Base-by-base conservation (phyloP, 805 yeast species). In the Myxozyma mucilagina region DNA sequence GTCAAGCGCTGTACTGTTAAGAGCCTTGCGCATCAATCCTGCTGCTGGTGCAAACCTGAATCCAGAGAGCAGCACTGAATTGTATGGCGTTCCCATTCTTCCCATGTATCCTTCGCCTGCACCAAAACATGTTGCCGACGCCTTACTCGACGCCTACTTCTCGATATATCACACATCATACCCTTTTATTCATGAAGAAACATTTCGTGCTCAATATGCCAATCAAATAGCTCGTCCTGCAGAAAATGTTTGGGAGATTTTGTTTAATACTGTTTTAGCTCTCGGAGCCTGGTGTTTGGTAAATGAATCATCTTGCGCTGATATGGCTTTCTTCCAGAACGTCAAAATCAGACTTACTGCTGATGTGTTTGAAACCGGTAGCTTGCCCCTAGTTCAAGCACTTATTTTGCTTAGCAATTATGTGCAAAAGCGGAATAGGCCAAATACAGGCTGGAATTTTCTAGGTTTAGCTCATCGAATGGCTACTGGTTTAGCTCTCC, bases 391-490 rank as follows among this genome's bases (percentile, higher is more conserved):
- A 35, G 75, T 85, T 9, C 80, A 80, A 50, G 80, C 86, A 1
- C 73, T 84, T 39, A 77, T 83, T 4, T 69, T 86, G 39, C 70
- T 87, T 54, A 80, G 87, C 59, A 82, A 82, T 64, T 87, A 85
- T 72, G 81, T 83, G 10, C 88, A 84, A 68, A 84, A 84, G 72
- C 77, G 87, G 53, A 83, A 85, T 67, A 84, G 83, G 66, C 86
- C 87, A 57, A 85, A 85, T 71, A 80, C 89, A 0, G 86, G 87
- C 29, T 86, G 89, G 87, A 83, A 83, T 67, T 84, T 82, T 64
- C 73, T 84, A 39, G 90, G 90, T 11, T 74, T 84, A 16, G 86
- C 88, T 0, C 79, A 84, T 8, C 75, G 87, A 63, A 84, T 86
- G 87, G 89, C 90, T 0, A 75, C 83, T 66, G 84, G 87, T 0